A percentile compares a stretch with the other conserved stretches of the same genome.
Evolutionary conservation across 1,284 basidiomycete species (phyloP).

Genomic region (Melampsora larici-populina): DNA sequence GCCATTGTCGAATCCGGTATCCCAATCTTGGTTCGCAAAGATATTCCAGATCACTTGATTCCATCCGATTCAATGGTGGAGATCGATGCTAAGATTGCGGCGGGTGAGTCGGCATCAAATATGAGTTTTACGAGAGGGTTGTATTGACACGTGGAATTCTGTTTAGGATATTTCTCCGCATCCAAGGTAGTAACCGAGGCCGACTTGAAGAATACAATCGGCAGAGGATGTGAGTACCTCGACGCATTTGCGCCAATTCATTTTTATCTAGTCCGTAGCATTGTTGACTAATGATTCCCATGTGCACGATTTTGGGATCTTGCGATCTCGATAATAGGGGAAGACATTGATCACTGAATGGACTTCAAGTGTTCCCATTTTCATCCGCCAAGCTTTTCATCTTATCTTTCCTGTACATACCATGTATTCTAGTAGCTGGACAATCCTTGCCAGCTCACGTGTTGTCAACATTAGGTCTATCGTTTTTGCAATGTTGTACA

Average conservation of each 20-base stretch:
- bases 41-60: conserved; percentile 67
- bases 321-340: conserved; percentile 7
- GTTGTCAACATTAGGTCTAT: too few relatives aligned
- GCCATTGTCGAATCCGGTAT: conserved; percentile 79
- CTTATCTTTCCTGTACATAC: too few relatives aligned
- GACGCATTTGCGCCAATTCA: too few relatives aligned
- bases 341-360: conserved; percentile 26
- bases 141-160: not conserved
- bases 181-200: conserved; percentile 34
- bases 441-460: too few relatives aligned
- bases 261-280: too few relatives aligned
- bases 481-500: too few relatives aligned
- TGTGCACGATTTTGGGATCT: not conserved
- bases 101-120: too few relatives aligned
- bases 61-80: conserved; percentile 1
- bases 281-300: too few relatives aligned
- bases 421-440: too few relatives aligned
- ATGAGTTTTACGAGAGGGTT: not conserved
- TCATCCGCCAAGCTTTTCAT: too few relatives aligned
- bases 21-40: conserved; percentile 74
- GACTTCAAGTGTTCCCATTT: too few relatives aligned
- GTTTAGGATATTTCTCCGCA: conserved; percentile 29
- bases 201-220: conserved; percentile 36
- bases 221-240: conserved; percentile 17
- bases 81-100: not conserved